A percentile compares a stretch with the other conserved stretches of the same genome.
Conservation (phyloP, 2,329 filamentous ascomycete genomes). For the Pseudogymnoascus pannorum region DNA sequence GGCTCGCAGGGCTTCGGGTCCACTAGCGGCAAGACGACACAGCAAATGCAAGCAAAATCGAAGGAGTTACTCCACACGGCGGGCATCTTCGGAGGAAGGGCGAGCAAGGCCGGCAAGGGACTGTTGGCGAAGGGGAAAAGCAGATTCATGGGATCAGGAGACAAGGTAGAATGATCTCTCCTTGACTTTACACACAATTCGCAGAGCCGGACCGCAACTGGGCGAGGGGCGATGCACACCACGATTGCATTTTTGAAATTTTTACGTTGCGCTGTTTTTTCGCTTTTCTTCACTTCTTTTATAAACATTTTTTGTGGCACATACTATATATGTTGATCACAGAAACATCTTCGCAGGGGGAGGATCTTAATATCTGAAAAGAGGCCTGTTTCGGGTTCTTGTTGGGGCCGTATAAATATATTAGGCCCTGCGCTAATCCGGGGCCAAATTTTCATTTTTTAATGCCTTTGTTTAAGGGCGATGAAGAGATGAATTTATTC, state of each 20-base stretch:
- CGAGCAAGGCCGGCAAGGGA: slow-evolving; percentile 77
- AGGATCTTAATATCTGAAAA: neutral
- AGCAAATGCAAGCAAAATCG: slow-evolving; percentile 55
- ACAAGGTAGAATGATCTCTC: slow-evolving; percentile 74
- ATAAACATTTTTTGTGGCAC: slow-evolving; percentile 1
- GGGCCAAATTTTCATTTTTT: neutral
- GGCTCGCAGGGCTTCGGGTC: slow-evolving; percentile 1
- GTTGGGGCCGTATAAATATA: neutral
- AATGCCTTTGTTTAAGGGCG: neutral
- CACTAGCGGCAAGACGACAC: slow-evolving; percentile 17
- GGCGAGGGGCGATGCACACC: neutral
- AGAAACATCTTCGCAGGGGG: neutral
- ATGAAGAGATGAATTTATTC: neutral
- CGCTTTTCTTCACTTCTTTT: neutral
- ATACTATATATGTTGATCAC: neutral
- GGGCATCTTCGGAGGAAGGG: slow-evolving; percentile 61
- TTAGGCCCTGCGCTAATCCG: slow-evolving; percentile 4
- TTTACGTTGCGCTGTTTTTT: neutral
- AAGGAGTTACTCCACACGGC: slow-evolving; percentile 85
- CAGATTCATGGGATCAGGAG: slow-evolving; percentile 59
- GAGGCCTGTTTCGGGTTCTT: neutral
- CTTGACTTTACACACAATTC: slow-evolving; percentile 17
- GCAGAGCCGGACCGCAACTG: neutral
- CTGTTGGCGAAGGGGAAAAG: slow-evolving; percentile 85
- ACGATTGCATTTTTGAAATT: neutral